Evolutionary conservation across 2,329 filamentous ascomycete species (phyloP), one percentile per base, ranked within the genome.

Genomic region (Bipolaris oryzae): DNA sequence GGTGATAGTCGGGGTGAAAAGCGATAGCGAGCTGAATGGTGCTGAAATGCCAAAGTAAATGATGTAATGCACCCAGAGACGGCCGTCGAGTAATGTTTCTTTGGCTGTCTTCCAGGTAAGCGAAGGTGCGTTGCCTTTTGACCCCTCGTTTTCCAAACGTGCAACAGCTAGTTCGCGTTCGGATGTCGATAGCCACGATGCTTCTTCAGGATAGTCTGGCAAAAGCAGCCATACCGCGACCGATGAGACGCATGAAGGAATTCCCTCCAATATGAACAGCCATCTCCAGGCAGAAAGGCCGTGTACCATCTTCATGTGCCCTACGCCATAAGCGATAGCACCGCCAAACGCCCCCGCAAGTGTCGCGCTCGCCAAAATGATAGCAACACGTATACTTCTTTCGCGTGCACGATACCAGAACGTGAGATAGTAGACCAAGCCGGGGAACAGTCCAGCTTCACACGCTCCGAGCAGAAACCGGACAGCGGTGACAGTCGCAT

Each of bases 1-100:
- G 46, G 88, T 85, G 53, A 90, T 89, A 1, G 84, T 86, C 0
- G 88, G 88, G 0, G 89, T 82, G 73, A 81, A 90, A 76, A 76
- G 78, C 1, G 84, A 86, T 31, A 89, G 75, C 2, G 56, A 60
- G 1, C 58, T 62, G 33, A 67, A 71, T 1, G 68, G 69, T 11
- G 53, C 50, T 0, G 62, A 69, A 28, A 67, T 71, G 3, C 59
- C 60, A 21, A 72, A 70, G 50, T 72, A 71, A 9, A 72, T 53
- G 16, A 77, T 74, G 64, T 84, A 84, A 60, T 85, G 82, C 7
- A 78, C 78, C 68, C 82, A 85, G 28, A 84, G 67, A 16, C 82
- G 74, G 78, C 79, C 82, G 49, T 84, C 81, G 0, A 72, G 77
- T 16, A 85, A 66, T 0, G 80, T 80, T 1, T 67, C 76, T 59